phyloP scores from a whole-genome alignment of 441 rosid genomes.

The Eutrema salsugineum region DNA sequence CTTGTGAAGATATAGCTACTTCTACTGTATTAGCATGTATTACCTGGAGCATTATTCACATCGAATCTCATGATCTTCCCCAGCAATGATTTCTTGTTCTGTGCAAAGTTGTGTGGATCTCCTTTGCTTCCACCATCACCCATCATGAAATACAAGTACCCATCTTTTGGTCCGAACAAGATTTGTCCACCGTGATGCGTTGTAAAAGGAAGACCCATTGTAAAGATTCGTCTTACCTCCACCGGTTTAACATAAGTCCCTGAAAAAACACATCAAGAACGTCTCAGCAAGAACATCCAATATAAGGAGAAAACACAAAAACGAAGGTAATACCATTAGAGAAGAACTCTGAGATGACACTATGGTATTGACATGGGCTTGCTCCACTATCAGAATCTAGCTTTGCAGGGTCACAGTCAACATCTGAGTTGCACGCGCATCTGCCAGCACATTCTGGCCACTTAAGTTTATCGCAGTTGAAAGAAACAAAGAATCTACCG shows the following conservation, averaged over 20 bases:
- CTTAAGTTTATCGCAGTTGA: conserved; percentile 44
- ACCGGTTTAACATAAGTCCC: conserved; percentile 66
- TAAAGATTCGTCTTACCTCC: conserved; percentile 56
- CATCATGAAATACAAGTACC: conserved; percentile 60
- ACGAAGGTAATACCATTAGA: conserved; percentile 44
- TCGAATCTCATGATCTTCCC: conserved; percentile 68
- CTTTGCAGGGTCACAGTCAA: conserved; percentile 49
- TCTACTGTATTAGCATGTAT: neutral
- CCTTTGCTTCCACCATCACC: conserved; percentile 48
- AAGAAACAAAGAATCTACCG: conserved; percentile 45
- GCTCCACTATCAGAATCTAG: conserved; percentile 35
- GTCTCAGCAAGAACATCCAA: neutral
- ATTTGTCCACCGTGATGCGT: conserved; percentile 54
- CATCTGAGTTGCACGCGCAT: conserved; percentile 54
- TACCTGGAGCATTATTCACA: conserved; percentile 46
- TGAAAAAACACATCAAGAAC: conserved; percentile 33
- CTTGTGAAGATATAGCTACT: neutral
- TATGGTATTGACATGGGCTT: conserved; percentile 45
- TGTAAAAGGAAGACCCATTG: conserved; percentile 56
- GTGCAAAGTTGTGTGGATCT: conserved; percentile 54
- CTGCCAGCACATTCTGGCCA: conserved; percentile 43
- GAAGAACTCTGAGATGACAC: conserved; percentile 46
- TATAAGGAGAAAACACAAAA: conserved; percentile 25
- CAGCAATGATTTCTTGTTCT: conserved; percentile 54
- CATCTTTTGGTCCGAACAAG: conserved; percentile 59